Percentiles rank a stretch among this genome's conserved stretches.
Evolutionary conservation across 768 basidiomycete genomes (phyloP).

Genomic region (Candolleomyces efflorescens): DNA sequence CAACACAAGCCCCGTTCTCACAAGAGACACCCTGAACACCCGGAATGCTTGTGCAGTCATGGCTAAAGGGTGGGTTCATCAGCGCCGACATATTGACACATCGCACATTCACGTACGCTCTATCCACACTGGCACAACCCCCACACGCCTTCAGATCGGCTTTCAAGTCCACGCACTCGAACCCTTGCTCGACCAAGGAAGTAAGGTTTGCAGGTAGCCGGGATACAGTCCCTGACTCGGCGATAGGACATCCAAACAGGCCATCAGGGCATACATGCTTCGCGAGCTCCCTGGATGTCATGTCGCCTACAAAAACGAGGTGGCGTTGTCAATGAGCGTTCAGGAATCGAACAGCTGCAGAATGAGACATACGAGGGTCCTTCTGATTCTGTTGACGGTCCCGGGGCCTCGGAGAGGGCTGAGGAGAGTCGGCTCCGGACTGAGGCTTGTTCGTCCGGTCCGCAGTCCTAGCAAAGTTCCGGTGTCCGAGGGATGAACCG

Average conservation of each 20-base stretch:
- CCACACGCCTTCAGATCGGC: background rate
- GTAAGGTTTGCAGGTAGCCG: background rate
- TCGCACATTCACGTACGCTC: background rate
- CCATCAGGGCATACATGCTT: background rate
- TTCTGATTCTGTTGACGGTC: too few species aligned
- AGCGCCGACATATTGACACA: background rate
- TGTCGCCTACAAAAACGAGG: too few species aligned
- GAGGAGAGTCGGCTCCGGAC: too few species aligned
- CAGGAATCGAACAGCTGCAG: too few species aligned
- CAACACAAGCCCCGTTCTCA: background rate
- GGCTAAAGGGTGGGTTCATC: background rate
- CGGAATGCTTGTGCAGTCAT: background rate
- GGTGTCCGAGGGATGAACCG: too few species aligned
- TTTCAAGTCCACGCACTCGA: slow-evolving; percentile 1
- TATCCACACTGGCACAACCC: background rate
- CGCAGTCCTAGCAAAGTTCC: too few species aligned
- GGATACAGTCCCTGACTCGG: background rate
- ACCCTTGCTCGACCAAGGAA: background rate
- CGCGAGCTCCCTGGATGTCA: background rate
- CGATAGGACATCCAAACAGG: background rate
- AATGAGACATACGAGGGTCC: too few species aligned
- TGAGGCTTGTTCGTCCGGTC: too few species aligned
- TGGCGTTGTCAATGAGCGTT: too few species aligned
- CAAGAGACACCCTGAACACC: background rate
- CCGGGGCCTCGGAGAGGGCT: too few species aligned